phyloP scores from a whole-genome alignment of 2,329 filamentous ascomycete species.

The Madurella fahalii region DNA sequence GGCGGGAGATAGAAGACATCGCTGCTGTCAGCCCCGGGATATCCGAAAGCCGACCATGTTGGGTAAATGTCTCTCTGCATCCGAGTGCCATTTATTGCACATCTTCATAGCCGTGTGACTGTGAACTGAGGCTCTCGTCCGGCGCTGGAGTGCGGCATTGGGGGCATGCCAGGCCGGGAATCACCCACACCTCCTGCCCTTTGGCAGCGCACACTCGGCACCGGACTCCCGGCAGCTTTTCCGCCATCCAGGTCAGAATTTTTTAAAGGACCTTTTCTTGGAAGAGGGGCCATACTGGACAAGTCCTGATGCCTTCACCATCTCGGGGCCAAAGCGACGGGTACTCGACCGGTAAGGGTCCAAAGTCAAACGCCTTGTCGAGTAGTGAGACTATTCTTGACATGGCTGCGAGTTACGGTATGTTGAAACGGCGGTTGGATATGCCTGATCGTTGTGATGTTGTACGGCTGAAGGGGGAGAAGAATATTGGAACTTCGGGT shows the following conservation, averaged over 20 bases:
- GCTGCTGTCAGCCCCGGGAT: neutral
- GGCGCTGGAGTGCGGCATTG: conserved; percentile 21
- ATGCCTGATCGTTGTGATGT: no score
- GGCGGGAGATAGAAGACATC: no score
- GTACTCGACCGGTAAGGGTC: neutral
- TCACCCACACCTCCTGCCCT: conserved; percentile 24
- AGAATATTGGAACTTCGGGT: no score
- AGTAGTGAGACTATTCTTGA: no score
- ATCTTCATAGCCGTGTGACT: neutral
- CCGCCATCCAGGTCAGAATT: conserved; percentile 2
- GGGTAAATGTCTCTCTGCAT: neutral
- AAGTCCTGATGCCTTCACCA: conserved; percentile 9
- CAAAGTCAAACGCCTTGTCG: no score
- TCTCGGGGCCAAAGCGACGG: neutral
- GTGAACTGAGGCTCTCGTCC: neutral
- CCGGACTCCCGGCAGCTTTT: conserved; percentile 13
- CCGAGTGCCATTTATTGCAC: neutral
- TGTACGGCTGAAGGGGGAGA: no score
- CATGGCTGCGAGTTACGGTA: no score
- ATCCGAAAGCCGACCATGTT: neutral
- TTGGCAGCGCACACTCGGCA: conserved; percentile 19
- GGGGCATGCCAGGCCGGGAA: conserved; percentile 20
- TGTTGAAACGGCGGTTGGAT: no score
- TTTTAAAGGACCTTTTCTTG: neutral
- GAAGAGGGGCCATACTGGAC: conserved; percentile 4